Evolutionary conservation across 2,329 filamentous ascomycete species (phyloP), one percentile per base, ranked within the genome.

Genomic region (Colletotrichum musae): DNA sequence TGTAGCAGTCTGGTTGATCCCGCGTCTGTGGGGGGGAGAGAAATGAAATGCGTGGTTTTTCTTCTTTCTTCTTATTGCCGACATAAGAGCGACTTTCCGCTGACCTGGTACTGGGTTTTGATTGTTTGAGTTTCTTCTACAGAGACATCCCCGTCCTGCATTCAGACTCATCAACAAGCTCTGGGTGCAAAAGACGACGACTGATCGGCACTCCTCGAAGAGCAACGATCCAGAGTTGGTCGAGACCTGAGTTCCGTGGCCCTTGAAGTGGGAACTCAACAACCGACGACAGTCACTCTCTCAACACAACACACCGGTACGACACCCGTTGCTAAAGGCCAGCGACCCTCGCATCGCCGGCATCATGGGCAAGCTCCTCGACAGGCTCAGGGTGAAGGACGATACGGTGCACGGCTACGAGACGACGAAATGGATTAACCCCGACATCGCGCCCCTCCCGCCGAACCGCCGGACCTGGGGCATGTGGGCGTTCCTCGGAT

Each of bases 401-500:
- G 68, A 72, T 45, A 32, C 41, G 0, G 68, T 71, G 52, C 68
- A 72, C 57, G 70, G 70, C 4, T 72, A 72, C 45, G 81, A 85
- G 66, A 85, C 83, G 0, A 80, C 84, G 58, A 77, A 80, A 36
- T 87, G 85, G 85, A 84, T 82, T 28, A 87, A 87, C 65, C 82
- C 82, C 72, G 80, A 81, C 51, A 73, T 82, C 36, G 78, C 79
- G 13, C 79, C 80, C n/a, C 72, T 82, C 6, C 77, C 85, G n/a
- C 80, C 81, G 2, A 79, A 80, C 64, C 76, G 82, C 59, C 77
- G 84, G 70, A 86, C 83, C 47, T 86, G 84, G 84, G 82, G 69
- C 10, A 10, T 71, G 3, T 72, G 64, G 70, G 64, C 73, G 10
- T 74, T 71, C 43, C 68, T 73, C 9, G 71, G 71, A 1, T 73